Percentiles rank a stretch among this genome's conserved stretches.
Conservation (phyloP, 2,329 filamentous ascomycete genomes). For the Rasamsonia emersonii region DNA sequence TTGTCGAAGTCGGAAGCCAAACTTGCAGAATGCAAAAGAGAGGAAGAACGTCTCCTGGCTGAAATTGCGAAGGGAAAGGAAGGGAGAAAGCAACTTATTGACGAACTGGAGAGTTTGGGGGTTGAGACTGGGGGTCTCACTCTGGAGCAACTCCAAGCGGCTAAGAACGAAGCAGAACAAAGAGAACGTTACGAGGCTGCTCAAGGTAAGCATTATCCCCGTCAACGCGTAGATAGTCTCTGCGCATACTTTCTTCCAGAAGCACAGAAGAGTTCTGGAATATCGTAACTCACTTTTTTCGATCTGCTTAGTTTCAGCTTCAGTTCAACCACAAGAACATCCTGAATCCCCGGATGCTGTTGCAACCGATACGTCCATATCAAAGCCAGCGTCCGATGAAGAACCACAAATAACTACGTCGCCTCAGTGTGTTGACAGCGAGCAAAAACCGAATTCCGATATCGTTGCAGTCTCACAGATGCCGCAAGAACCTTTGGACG, state of each 20-base stretch:
- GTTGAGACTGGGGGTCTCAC: constrained; percentile 41
- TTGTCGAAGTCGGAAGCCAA: constrained; percentile 28
- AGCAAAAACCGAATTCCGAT: background rate
- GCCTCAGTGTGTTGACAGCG: background rate
- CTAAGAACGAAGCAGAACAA: constrained; percentile 15
- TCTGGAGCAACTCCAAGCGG: constrained; percentile 35
- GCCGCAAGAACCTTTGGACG: constrained; percentile 10
- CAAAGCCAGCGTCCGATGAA: background rate
- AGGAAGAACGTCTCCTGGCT: constrained; percentile 33
- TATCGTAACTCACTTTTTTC: constrained; percentile 4
- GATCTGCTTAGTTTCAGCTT: constrained; percentile 1
- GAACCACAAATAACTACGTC: background rate
- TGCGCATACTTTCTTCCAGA: background rate
- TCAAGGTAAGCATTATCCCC: constrained; percentile 9
- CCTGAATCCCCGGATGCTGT: background rate
- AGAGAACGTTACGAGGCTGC: constrained; percentile 9
- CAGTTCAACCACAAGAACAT: background rate
- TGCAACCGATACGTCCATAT: background rate
- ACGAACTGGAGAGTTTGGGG: constrained; percentile 42
- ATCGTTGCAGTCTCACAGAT: constrained; percentile 3
- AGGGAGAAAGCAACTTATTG: constrained; percentile 35
- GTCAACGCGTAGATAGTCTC: background rate
- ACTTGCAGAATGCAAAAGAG: constrained; percentile 22
- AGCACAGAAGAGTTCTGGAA: background rate
- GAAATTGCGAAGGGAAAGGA: constrained; percentile 39